Conservation (phyloP, 768 basidiomycete genomes). For the Psilocybe cyanescens region DNA sequence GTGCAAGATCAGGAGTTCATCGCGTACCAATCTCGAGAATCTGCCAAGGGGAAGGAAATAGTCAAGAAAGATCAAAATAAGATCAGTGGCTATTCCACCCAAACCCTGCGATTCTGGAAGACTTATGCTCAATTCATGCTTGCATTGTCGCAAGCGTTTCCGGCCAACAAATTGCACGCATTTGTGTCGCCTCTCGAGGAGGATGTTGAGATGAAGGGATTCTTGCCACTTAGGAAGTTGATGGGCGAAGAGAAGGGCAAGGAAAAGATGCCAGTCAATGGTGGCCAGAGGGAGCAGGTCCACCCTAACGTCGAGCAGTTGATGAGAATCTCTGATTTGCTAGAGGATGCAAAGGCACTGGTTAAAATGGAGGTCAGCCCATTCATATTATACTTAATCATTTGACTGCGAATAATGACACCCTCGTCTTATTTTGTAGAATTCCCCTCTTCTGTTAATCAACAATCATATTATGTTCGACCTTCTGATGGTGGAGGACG, state of each 20-base stretch:
- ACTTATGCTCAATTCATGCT: conserved; percentile 69
- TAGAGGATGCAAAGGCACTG: conserved; percentile 69
- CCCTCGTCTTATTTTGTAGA: conserved; percentile 29
- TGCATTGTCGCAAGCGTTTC: conserved; percentile 69
- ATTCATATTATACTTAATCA: not conserved
- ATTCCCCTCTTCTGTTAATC: conserved; percentile 42
- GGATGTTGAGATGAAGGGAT: conserved; percentile 88
- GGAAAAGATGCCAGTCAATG: conserved; percentile 25
- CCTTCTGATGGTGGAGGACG: conserved; percentile 32
- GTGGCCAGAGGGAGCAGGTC: conserved; percentile 39
- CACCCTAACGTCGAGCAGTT: conserved; percentile 96
- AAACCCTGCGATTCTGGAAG: conserved; percentile 68
- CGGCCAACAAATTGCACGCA: conserved; percentile 58
- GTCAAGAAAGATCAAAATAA: conserved; percentile 33
- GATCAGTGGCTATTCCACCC: conserved; percentile 39
- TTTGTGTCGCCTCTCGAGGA: conserved; percentile 78
- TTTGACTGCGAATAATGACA: not conserved
- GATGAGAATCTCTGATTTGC: conserved; percentile 89
- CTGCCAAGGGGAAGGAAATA: conserved; percentile 29
- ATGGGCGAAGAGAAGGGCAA: conserved; percentile 42
- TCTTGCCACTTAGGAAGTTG: conserved; percentile 75
- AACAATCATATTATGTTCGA: conserved; percentile 39
- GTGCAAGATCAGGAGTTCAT: conserved; percentile 45
- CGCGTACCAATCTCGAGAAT: conserved; percentile 35
- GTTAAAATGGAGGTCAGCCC: conserved; percentile 59